Percentiles rank a stretch among this genome's conserved stretches.
These are phyloP conservation scores for Citrus reticulata DNA, from an alignment of 345 rosid genomes.

Conservation along the genomic window DNA sequence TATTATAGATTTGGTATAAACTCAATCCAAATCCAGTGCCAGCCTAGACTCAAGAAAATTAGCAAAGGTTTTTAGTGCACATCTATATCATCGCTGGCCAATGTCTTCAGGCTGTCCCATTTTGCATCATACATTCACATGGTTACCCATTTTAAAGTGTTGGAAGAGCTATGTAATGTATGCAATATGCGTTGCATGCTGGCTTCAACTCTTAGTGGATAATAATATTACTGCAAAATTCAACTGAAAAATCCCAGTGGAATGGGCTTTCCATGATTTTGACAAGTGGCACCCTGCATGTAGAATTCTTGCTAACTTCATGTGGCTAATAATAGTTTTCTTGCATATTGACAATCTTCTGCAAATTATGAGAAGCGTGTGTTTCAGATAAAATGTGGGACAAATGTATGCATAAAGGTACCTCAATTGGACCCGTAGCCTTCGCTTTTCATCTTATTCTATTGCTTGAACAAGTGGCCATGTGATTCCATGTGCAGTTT, in stretches of 20 bases:
- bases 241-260: conserved; percentile 19
- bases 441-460: conserved; percentile 17
- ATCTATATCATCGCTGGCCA: conserved; percentile 11
- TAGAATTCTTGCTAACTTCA: conserved; percentile 12
- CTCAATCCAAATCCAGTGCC: not conserved
- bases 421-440: conserved; percentile 16
- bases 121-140: conserved; percentile 21
- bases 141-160: not conserved
- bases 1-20: not conserved
- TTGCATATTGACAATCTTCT: not conserved
- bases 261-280: conserved; percentile 24
- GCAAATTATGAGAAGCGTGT: not conserved
- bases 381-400: conserved; percentile 22
- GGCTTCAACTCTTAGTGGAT: conserved; percentile 19
- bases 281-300: conserved; percentile 3
- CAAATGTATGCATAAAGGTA: conserved; percentile 6
- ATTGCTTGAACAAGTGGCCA: conserved; percentile 27
- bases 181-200: not conserved
- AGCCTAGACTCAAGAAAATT: not conserved
- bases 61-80: not conserved
- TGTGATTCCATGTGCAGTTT: conserved; percentile 34
- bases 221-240: not conserved
- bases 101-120: not conserved
- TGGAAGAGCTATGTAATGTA: not conserved
- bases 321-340: conserved; percentile 7